These are phyloP conservation scores for Sphaerobolus stellatus DNA, from an alignment of 1,284 basidiomycete species.

Conservation along the genomic window DNA sequence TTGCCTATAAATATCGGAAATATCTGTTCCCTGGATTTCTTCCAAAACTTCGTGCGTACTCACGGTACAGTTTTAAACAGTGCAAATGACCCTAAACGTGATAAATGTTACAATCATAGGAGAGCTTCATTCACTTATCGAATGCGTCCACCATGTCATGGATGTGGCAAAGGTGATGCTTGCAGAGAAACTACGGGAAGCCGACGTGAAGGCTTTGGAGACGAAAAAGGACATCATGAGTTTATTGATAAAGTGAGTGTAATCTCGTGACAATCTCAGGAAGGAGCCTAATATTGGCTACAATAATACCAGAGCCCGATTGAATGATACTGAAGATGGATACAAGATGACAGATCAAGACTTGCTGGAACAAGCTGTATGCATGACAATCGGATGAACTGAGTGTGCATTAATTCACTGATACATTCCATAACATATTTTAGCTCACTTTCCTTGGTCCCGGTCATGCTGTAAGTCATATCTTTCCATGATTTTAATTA, in stretches of 20 bases:
- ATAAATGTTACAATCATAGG: conserved; percentile 19
- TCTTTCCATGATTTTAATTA: background rate
- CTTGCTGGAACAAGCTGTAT: conserved; percentile 53
- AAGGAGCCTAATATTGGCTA: too few species aligned
- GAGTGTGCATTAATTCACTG: background rate
- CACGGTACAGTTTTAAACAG: background rate
- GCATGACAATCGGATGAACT: conserved; percentile 18
- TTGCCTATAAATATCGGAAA: conserved; percentile 38
- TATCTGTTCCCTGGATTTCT: conserved; percentile 29
- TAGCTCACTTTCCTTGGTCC: conserved; percentile 52
- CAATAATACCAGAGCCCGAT: too few species aligned
- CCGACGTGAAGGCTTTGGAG: conserved; percentile 33
- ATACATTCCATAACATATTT: background rate
- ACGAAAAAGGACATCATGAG: conserved; percentile 51
- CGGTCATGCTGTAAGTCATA: conserved; percentile 38
- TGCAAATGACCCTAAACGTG: too few species aligned
- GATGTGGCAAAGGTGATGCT: conserved; percentile 40
- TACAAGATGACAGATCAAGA: conserved; percentile 45
- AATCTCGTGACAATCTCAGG: too few species aligned
- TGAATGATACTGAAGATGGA: conserved; percentile 27
- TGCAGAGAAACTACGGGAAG: conserved; percentile 38
- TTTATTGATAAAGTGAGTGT: conserved; percentile 44
- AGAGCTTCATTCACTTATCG: conserved; percentile 30
- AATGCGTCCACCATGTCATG: conserved; percentile 43
- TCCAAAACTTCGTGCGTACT: conserved; percentile 16